These are phyloP conservation scores for Antrodiella citrinella DNA, from an alignment of 768 basidiomycete genomes.

Conservation along the genomic window DNA sequence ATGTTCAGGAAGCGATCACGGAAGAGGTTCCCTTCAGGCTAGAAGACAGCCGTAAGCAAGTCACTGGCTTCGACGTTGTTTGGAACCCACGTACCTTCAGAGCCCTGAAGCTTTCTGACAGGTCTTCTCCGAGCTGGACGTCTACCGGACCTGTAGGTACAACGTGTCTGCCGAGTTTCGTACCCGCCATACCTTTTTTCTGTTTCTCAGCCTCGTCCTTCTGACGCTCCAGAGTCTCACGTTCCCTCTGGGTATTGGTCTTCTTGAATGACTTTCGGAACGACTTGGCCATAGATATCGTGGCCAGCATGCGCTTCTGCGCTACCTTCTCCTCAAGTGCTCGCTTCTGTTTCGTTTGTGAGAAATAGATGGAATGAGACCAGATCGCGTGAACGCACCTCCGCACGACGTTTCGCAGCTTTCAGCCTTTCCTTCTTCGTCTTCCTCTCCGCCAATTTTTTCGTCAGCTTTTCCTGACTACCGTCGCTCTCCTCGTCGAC, in stretches of 20 bases:
- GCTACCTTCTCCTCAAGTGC: conserved; percentile 50
- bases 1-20: conserved; percentile 81
- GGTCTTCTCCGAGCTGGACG: conserved; percentile 86
- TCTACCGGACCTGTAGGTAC: conserved; percentile 63
- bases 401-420: conserved; percentile 52
- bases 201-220: conserved; percentile 42
- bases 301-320: conserved; percentile 51
- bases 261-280: conserved; percentile 39
- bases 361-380: neutral
- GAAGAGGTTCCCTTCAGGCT: conserved; percentile 95
- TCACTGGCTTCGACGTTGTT: no score
- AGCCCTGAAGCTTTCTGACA: conserved; percentile 74
- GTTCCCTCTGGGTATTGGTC: conserved; percentile 30
- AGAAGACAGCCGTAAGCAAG: neutral
- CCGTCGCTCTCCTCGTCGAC: conserved; percentile 21
- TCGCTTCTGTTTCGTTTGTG: conserved; percentile 41
- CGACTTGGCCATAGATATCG: conserved; percentile 46
- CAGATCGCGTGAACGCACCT: conserved; percentile 35
- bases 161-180: conserved; percentile 71
- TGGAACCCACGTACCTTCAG: conserved; percentile 80
- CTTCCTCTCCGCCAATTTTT: conserved; percentile 40
- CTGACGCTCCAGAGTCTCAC: conserved; percentile 31
- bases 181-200: conserved; percentile 58
- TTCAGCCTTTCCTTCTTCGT: conserved; percentile 64
- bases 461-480: conserved; percentile 25